These are phyloP conservation scores for Schizothecium vesticola DNA, from an alignment of 495 filamentous ascomycete species.

Conservation along the genomic window DNA sequence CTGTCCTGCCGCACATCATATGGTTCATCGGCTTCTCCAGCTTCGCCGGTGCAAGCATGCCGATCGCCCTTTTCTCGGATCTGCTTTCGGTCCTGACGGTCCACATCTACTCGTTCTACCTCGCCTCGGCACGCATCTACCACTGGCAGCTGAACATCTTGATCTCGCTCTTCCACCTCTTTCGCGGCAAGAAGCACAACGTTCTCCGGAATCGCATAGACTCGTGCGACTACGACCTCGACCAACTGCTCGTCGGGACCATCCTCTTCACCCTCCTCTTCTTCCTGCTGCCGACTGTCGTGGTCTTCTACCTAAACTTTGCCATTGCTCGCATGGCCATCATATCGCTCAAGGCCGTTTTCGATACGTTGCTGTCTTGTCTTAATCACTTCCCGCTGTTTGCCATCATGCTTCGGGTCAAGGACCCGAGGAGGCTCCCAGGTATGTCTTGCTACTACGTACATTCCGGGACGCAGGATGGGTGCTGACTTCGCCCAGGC, in stretches of 20 bases:
- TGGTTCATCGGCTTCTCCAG: conserved; percentile 91
- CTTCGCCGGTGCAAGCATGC: conserved; percentile 95
- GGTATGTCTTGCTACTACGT: conserved; percentile 52
- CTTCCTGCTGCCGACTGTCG: conserved; percentile 89
- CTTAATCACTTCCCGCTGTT: conserved; percentile 98
- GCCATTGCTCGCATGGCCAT: conserved; percentile 90
- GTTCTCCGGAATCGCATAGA: conserved; percentile 96
- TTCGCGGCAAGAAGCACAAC: conserved; percentile 96
- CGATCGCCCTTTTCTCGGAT: conserved; percentile 93
- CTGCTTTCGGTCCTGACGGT: conserved; percentile 86
- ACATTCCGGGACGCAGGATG: neutral
- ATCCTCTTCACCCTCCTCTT: conserved; percentile 95
- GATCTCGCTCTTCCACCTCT: conserved; percentile 94
- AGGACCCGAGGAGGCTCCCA: conserved; percentile 85
- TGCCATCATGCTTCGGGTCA: conserved; percentile 91
- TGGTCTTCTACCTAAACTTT: conserved; percentile 96
- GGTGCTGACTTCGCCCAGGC: conserved; percentile 41
- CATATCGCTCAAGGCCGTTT: conserved; percentile 79
- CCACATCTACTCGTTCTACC: conserved; percentile 97
- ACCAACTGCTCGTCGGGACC: conserved; percentile 92
- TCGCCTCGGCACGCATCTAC: conserved; percentile 92
- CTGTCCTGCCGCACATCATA: conserved; percentile 76
- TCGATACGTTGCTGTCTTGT: conserved; percentile 88
- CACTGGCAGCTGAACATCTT: conserved; percentile 98
- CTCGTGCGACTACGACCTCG: conserved; percentile 97